Percentiles rank a stretch among this genome's conserved stretches.
Evolutionary conservation across 2,329 filamentous ascomycete genomes (phyloP).

Genomic region (Xylaria sp.): DNA sequence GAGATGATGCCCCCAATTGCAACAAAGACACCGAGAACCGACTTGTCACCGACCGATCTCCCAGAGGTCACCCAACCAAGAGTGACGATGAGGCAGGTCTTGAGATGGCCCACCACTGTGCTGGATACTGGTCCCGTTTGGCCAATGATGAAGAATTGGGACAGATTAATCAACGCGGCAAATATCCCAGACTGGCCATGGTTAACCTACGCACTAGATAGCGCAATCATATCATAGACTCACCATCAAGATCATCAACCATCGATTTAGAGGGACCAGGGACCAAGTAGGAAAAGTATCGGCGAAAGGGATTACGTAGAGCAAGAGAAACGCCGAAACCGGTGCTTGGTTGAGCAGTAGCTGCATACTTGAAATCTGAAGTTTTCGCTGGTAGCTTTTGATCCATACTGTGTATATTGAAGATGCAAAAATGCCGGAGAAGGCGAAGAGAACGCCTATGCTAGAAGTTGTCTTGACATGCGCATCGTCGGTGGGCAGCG

Average conservation of each 20-base stretch:
- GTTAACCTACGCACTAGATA: constrained; percentile 39
- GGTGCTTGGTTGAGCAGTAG: constrained; percentile 75
- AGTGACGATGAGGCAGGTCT: constrained; percentile 73
- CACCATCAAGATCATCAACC: constrained; percentile 69
- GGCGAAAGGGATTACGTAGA: constrained; percentile 73
- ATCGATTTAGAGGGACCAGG: constrained; percentile 61
- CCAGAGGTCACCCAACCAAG: constrained; percentile 69
- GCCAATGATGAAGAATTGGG: constrained; percentile 70
- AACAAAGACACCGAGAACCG: constrained; percentile 64
- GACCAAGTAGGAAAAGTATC: constrained; percentile 70
- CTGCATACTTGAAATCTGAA: constrained; percentile 75
- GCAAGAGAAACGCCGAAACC: constrained; percentile 68
- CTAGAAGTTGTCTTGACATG: constrained; percentile 65
- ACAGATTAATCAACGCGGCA: constrained; percentile 73
- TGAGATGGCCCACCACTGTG: constrained; percentile 73
- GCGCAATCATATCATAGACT: constrained; percentile 40
- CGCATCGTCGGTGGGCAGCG: constrained; percentile 59
- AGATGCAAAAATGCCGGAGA: constrained; percentile 71
- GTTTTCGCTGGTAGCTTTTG: constrained; percentile 70
- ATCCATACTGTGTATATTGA: constrained; percentile 77
- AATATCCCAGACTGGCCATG: constrained; percentile 66
- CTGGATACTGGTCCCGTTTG: constrained; percentile 71
- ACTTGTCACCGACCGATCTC: constrained; percentile 65
- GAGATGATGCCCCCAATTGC: constrained; percentile 67
- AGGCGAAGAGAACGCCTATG: constrained; percentile 71